A percentile compares a stretch with the other conserved stretches of the same genome.
Evolutionary conservation across 352 stramenopile genomes (phyloP).

Genomic region (Pythium pyrilobum): DNA sequence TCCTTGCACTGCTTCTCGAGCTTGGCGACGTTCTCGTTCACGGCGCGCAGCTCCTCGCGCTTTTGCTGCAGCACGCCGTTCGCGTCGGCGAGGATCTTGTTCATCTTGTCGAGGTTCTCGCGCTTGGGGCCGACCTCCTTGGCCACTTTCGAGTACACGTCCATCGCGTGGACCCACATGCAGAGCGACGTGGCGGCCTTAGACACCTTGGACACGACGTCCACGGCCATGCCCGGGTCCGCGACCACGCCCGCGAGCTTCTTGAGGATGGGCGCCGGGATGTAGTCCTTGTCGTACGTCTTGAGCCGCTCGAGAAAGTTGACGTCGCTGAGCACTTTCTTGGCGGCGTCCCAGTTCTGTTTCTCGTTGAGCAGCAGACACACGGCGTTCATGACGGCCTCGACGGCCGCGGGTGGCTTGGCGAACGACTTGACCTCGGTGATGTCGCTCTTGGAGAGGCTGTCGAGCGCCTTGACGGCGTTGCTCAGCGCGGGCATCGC

Average conservation of each 20-base stretch:
- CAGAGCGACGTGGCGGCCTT: constrained; percentile 89
- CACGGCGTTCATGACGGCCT: constrained; percentile 94
- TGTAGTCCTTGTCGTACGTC: constrained; percentile 95
- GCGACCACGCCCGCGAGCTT: constrained; percentile 85
- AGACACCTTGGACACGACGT: constrained; percentile 91
- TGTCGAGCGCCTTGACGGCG: constrained; percentile 86
- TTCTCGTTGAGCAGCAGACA: constrained; percentile 92
- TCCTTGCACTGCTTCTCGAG: constrained; percentile 89
- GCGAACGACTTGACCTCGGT: constrained; percentile 93
- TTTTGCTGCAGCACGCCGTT: constrained; percentile 86
- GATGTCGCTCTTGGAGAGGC: constrained; percentile 91
- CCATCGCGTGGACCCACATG: constrained; percentile 94
- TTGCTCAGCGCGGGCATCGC: constrained; percentile 90
- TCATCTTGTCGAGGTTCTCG: constrained; percentile 89
- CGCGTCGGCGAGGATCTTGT: constrained; percentile 83
- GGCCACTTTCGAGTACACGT: constrained; percentile 93
- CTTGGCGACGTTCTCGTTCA: constrained; percentile 88
- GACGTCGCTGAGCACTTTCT: constrained; percentile 88
- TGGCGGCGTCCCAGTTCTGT: constrained; percentile 90
- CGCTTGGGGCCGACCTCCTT: constrained; percentile 94
- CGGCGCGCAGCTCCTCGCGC: constrained; percentile 79
- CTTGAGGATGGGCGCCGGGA: constrained; percentile 79
- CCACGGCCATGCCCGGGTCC: constrained; percentile 84
- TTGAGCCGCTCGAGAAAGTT: constrained; percentile 90
- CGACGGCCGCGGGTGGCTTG: constrained; percentile 89